These are phyloP conservation scores for Hansfordia pulvinata DNA, from an alignment of 2,329 filamentous ascomycete genomes.

Conservation along the genomic window DNA sequence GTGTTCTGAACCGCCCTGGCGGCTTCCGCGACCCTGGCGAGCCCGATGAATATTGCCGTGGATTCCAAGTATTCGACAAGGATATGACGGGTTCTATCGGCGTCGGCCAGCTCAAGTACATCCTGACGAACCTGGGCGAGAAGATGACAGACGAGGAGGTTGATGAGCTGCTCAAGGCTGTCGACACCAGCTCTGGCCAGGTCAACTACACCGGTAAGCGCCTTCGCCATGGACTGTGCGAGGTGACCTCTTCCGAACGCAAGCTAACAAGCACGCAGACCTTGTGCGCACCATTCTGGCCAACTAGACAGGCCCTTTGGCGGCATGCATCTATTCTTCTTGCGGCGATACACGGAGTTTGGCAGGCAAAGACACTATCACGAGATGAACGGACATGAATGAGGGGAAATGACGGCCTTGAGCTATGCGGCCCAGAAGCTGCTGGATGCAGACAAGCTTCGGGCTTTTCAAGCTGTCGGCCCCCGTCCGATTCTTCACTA, in stretches of 20 bases:
- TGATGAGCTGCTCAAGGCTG: conserved; percentile 94
- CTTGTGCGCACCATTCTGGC: conserved; percentile 78
- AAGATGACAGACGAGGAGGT: conserved; percentile 99
- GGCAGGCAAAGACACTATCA: too few species aligned
- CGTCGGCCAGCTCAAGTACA: conserved; percentile 94
- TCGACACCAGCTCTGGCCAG: conserved; percentile 90
- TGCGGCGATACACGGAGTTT: too few species aligned
- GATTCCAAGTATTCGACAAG: conserved; percentile 99
- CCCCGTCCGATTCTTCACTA: too few species aligned
- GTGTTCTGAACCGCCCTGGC: conserved; percentile 91
- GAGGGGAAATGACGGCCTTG: too few species aligned
- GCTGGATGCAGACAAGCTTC: too few species aligned
- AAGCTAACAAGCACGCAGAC: conserved; percentile 31
- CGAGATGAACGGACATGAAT: too few species aligned
- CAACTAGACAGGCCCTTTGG: conserved; percentile 56
- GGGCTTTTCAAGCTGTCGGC: too few species aligned
- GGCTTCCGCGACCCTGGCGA: conserved; percentile 97
- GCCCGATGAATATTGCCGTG: conserved; percentile 95
- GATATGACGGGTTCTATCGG: conserved; percentile 97
- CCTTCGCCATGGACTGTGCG: not conserved
- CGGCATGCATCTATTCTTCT: too few species aligned
- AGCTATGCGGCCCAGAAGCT: too few species aligned
- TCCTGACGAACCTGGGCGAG: conserved; percentile 94
- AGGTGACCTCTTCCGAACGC: conserved; percentile 3
- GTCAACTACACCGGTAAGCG: conserved; percentile 86